phyloP scores from a whole-genome alignment of 2,329 filamentous ascomycete genomes.

The Fusarium buxicola region DNA sequence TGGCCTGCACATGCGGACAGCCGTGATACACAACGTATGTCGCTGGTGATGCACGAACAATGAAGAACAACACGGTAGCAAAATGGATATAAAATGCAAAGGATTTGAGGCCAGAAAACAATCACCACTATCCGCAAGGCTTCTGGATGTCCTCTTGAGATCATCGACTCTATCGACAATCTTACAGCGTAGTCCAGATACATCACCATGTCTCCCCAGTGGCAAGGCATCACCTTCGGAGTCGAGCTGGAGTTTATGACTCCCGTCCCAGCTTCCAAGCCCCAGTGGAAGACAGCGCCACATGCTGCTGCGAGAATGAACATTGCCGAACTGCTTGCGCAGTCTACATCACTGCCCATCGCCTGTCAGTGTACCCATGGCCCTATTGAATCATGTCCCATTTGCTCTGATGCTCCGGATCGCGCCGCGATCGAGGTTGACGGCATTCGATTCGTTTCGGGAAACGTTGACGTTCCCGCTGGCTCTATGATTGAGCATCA shows the following conservation, averaged over 20 bases:
- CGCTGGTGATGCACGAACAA: neutral
- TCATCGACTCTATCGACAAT: neutral
- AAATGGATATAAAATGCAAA: neutral
- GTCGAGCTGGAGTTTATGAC: conserved; percentile 42
- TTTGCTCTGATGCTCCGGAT: conserved; percentile 4
- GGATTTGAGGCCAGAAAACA: accelerated
- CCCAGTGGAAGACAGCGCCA: neutral
- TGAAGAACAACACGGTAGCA: neutral
- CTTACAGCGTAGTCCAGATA: neutral
- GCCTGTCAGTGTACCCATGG: conserved; percentile 17
- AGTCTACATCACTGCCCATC: neutral
- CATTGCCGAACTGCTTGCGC: conserved; percentile 7
- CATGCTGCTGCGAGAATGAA: conserved; percentile 11
- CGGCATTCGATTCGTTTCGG: neutral
- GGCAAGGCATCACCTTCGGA: conserved; percentile 33
- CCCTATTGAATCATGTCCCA: neutral
- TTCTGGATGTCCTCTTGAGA: neutral
- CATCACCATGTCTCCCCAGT: conserved; percentile 7
- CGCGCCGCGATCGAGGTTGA: neutral
- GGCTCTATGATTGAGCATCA: neutral
- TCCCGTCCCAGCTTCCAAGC: neutral
- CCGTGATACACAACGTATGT: neutral
- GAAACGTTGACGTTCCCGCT: neutral
- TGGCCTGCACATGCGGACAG: neutral
- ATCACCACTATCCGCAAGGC: neutral